Conservation (phyloP, 2,329 filamentous ascomycete genomes). For the Gaeumannomyces tritici region DNA sequence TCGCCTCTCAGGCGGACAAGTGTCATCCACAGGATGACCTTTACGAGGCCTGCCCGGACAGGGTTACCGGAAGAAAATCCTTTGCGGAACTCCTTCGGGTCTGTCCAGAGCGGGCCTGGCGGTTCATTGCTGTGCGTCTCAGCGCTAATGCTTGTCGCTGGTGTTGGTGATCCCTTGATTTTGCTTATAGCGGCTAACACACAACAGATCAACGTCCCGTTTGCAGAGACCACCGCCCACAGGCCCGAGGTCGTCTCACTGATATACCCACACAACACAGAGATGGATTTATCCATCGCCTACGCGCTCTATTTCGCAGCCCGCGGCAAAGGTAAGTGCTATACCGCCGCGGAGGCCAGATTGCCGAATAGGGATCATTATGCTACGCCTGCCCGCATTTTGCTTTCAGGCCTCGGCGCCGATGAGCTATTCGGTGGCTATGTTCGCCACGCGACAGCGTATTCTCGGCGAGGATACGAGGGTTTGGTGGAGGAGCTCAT, state of each 20-base stretch:
- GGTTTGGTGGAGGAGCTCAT: conserved; percentile 74
- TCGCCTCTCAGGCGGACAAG: conserved; percentile 45
- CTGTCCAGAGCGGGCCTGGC: conserved; percentile 67
- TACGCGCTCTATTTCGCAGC: conserved; percentile 93
- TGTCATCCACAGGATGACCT: conserved; percentile 22
- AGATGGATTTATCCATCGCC: conserved; percentile 97
- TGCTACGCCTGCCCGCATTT: conserved; percentile 64
- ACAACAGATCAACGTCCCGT: conserved; percentile 66
- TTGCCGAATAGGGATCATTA: conserved; percentile 7
- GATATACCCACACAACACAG: conserved; percentile 89
- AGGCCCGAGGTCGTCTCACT: conserved; percentile 61
- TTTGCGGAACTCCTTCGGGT: conserved; percentile 61
- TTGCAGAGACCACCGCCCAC: conserved; percentile 61
- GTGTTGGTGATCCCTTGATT: background rate
- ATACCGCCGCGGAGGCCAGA: background rate
- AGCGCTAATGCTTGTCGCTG: too few relatives aligned
- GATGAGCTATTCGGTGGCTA: conserved; percentile 97
- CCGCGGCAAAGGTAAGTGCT: conserved; percentile 50
- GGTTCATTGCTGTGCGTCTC: conserved; percentile 60
- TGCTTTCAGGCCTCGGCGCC: conserved; percentile 87
- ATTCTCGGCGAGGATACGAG: conserved; percentile 54
- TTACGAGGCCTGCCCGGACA: conserved; percentile 84
- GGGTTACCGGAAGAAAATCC: conserved; percentile 74
- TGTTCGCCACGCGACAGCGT: conserved; percentile 71
- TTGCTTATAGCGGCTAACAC: conserved; percentile 2